Conservation (phyloP, 2,329 filamentous ascomycete genomes). For the Dryadomyces sulphureus region DNA sequence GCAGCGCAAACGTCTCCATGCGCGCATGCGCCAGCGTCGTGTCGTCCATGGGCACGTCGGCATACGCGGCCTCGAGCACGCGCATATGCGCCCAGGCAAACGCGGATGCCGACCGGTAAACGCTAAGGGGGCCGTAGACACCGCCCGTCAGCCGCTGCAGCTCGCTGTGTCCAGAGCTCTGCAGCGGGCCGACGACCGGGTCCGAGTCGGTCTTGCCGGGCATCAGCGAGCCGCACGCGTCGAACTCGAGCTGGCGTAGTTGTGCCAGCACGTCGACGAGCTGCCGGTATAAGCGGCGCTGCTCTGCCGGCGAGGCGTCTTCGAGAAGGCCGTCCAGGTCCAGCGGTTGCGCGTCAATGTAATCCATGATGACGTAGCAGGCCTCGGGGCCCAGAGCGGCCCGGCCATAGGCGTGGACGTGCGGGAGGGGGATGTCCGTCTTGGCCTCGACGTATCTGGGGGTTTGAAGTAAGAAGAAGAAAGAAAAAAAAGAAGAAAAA, state of each 20-base stretch:
- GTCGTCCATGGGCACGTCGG: conserved; percentile 1
- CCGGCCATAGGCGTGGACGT: conserved; percentile 11
- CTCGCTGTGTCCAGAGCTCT: conserved; percentile 1
- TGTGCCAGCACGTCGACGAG: conserved; percentile 14
- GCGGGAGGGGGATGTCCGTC: conserved; percentile 13
- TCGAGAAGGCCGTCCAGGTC: conserved; percentile 7
- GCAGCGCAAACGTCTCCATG: conserved; percentile 7
- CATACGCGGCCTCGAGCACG: neutral
- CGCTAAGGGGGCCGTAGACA: neutral
- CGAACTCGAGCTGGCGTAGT: conserved; percentile 13
- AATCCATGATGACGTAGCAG: conserved; percentile 12
- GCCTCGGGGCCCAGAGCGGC: conserved; percentile 1
- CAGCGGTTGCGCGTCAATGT: conserved; percentile 12
- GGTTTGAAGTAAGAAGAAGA: neutral
- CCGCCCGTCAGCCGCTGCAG: neutral
- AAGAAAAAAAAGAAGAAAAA: neutral
- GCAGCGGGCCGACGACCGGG: conserved; percentile 10
- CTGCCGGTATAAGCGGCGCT: conserved; percentile 10
- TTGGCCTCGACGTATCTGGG: conserved; percentile 12
- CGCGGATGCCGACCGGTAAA: conserved; percentile 4
- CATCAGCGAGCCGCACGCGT: conserved; percentile 13
- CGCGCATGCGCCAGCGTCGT: conserved; percentile 2
- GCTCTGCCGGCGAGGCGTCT: conserved; percentile 2
- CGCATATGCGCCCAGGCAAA: conserved; percentile 1
- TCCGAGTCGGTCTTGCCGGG: conserved; percentile 6